A percentile compares a stretch with the other conserved stretches of the same genome.
These are phyloP conservation scores for Dissophora globulifera DNA, from an alignment of 192 early-diverging fungal species.

Conservation along the genomic window DNA sequence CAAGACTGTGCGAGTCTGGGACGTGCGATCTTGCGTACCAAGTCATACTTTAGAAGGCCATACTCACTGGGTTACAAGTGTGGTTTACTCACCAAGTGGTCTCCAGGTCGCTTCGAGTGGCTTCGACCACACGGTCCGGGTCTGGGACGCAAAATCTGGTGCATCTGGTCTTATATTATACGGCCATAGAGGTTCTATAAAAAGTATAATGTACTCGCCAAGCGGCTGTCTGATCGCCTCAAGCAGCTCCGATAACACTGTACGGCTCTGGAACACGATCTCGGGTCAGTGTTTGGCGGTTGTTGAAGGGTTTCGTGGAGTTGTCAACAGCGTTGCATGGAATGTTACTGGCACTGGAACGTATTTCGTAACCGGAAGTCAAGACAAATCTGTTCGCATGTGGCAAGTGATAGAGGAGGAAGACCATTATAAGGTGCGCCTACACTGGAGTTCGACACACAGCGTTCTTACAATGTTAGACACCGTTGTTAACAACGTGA, in stretches of 20 bases:
- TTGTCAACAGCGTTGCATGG: background rate
- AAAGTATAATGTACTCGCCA: too few species aligned
- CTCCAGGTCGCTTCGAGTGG: too few species aligned
- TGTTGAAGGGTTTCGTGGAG: background rate
- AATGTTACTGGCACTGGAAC: background rate
- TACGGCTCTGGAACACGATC: background rate
- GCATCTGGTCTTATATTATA: too few species aligned
- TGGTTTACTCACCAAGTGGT: too few species aligned
- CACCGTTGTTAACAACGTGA: background rate
- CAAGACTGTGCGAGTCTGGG: too few species aligned
- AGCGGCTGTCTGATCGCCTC: constrained; percentile 9
- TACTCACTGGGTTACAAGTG: too few species aligned
- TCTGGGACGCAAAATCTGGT: too few species aligned
- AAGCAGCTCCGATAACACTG: background rate
- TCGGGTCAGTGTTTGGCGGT: background rate
- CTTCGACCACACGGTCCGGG: too few species aligned
- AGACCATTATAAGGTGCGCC: background rate
- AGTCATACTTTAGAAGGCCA: too few species aligned
- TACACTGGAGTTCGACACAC: background rate
- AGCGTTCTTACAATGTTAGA: background rate
- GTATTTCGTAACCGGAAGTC: background rate
- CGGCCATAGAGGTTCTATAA: too few species aligned
- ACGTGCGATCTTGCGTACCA: too few species aligned
- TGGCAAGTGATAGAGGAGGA: constrained; percentile 2
- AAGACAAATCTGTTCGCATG: constrained; percentile 8